Evolutionary conservation across 2,329 filamentous ascomycete genomes (phyloP).

Genomic region (Nemania sp.): DNA sequence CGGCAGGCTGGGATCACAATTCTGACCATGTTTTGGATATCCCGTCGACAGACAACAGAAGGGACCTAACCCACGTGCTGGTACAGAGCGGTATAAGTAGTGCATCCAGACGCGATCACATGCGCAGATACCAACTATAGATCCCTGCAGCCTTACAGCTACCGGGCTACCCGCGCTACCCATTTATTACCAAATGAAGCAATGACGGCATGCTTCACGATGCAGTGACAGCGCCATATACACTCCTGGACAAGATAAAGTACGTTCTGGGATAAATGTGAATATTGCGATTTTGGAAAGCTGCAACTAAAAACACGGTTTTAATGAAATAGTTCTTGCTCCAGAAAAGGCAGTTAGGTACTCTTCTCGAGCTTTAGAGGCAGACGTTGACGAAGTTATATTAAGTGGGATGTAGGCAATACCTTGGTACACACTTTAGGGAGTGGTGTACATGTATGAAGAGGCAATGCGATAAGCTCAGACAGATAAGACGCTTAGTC

Average conservation of each 20-base stretch:
- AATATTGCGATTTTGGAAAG: too few relatives aligned
- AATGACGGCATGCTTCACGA: conserved; percentile 21
- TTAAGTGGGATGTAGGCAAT: too few relatives aligned
- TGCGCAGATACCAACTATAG: conserved; percentile 17
- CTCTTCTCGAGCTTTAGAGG: too few relatives aligned
- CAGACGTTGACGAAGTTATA: too few relatives aligned
- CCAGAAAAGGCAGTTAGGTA: too few relatives aligned
- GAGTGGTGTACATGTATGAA: background rate
- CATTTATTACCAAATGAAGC: conserved; percentile 23
- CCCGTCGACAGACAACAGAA: background rate
- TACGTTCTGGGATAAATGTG: too few relatives aligned
- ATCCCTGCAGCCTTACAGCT: conserved; percentile 34
- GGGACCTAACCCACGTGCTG: conserved; percentile 29
- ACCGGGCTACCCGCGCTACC: conserved; percentile 8
- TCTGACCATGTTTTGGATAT: background rate
- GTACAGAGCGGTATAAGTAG: background rate
- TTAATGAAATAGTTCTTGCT: too few relatives aligned
- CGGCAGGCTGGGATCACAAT: background rate
- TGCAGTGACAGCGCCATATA: background rate
- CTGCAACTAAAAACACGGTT: too few relatives aligned
- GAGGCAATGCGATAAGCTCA: conserved; percentile 9
- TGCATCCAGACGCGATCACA: conserved; percentile 28
- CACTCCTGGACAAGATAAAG: too few relatives aligned
- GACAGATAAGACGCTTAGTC: conserved; percentile 25
- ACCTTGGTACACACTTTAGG: background rate